Base-by-base conservation (phyloP, 2,329 filamentous ascomycete genomes). In the Corynespora cassiicola region DNA sequence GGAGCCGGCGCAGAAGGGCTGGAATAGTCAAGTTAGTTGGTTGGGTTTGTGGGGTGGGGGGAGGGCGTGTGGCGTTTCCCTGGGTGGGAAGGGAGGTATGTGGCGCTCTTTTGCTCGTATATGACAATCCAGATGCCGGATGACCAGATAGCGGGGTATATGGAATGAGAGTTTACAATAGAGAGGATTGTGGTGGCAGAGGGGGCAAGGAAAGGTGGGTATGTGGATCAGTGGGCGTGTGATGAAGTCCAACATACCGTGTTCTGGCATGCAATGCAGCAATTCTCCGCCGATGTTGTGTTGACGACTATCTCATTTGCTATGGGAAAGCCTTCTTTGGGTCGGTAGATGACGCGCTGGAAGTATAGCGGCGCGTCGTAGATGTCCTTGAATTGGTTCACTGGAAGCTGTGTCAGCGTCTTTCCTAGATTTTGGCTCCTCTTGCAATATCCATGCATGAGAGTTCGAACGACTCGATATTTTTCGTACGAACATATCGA, bases 211-310 rank as follows among this genome's bases (percentile, higher is more conserved):
- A 15, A 23, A 7, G 33, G n/a, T 15, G 12, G 22, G n/a, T 12
- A 32, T 7, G n/a, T 7, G 11, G n/a, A 7, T 9, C 12, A 36
- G 17, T 18, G n/a, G 27, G n/a, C n/a, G n/a, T n/a, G n/a, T n/a
- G n/a, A n/a, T n/a, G n/a, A n/a, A n/a, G n/a, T n/a, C n/a, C n/a
- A n/a, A 33, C 49, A 36, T 48, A 52, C 55, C 23, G 50, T 50
- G 7, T 40, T 52, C 11, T 63, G 57, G 47, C 58, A 63, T 2
- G 49, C 53, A 31, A 54, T 45, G 40, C 58, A 63, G 46, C 57
- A 63, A 29, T 47, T 46, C 6, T 37, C 21, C 2, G 42, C 39
- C 14, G 18, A 30, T 2, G 31, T 41, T 2, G 43, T 52, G 31
- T 47, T 47, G 16, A 52, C 38, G 17, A 54, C 40, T 1, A 55